Conservation (phyloP, 2,329 filamentous ascomycete species). For the Hypoxylon sp. region DNA sequence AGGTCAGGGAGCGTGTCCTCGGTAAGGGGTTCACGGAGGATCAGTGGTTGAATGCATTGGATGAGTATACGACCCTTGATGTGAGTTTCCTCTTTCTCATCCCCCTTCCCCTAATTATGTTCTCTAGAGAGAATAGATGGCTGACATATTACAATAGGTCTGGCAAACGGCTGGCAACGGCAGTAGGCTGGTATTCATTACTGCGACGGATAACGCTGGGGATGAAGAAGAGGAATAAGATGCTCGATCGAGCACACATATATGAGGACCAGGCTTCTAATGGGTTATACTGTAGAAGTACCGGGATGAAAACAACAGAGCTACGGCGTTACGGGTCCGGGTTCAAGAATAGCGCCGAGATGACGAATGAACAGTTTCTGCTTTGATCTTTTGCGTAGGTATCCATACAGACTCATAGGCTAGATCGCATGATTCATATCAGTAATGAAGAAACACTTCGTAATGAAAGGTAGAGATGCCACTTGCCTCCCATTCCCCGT, state of each 20-base stretch:
- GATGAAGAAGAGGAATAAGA: slow-evolving; percentile 46
- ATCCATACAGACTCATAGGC: not conserved
- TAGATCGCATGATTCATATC: slow-evolving; percentile 14
- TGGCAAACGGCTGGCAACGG: slow-evolving; percentile 84
- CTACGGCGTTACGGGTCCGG: slow-evolving; percentile 39
- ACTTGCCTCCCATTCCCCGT: not conserved
- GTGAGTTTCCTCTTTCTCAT: slow-evolving; percentile 72
- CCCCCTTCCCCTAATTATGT: not conserved
- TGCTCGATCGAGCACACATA: not conserved
- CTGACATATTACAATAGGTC: slow-evolving; percentile 69
- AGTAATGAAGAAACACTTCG: slow-evolving; percentile 11
- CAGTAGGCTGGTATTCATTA: slow-evolving; percentile 79
- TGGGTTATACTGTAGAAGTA: slow-evolving; percentile 17
- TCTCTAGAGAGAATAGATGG: slow-evolving; percentile 8
- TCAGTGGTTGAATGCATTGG: slow-evolving; percentile 87
- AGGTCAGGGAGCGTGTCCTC: slow-evolving; percentile 90
- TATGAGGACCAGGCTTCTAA: slow-evolving; percentile 4
- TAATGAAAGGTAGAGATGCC: slow-evolving; percentile 8
- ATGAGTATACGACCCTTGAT: slow-evolving; percentile 90
- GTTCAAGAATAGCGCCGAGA: slow-evolving; percentile 13
- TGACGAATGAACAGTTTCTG: slow-evolving; percentile 26
- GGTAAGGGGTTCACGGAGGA: slow-evolving; percentile 98
- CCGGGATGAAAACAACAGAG: slow-evolving; percentile 20
- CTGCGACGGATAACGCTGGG: slow-evolving; percentile 49
- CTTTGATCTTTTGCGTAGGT: slow-evolving; percentile 8